Percentiles rank a stretch among this genome's conserved stretches.
phyloP scores from a whole-genome alignment of 148 eudicot genomes.

The Limonium bicolor region DNA sequence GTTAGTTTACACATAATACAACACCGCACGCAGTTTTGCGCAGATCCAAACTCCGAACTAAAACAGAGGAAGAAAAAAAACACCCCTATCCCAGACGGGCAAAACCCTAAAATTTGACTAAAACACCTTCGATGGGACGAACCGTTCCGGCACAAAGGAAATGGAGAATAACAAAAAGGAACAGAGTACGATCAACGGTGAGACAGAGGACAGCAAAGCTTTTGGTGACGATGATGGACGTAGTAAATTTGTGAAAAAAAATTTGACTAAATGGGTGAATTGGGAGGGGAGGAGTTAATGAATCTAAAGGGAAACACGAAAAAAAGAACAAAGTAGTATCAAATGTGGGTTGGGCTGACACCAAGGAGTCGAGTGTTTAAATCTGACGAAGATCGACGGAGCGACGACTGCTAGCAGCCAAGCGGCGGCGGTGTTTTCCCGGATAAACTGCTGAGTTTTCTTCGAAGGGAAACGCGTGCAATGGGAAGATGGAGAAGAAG shows the following conservation, averaged over 20 bases:
- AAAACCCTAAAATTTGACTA: not conserved
- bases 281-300: not conserved
- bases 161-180: constrained; percentile 1
- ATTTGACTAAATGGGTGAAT: not conserved
- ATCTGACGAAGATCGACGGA: constrained; percentile 1
- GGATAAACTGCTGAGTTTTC: constrained; percentile 1
- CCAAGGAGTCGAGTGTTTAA: not conserved
- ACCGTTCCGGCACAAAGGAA: constrained; percentile 1
- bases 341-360: not conserved
- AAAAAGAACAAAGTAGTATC: constrained; percentile 1
- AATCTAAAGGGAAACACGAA: not conserved
- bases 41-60: no score
- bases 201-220: not conserved
- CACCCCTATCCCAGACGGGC: no score
- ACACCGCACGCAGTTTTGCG: no score
- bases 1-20: no score
- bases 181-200: no score
- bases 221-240: not conserved
- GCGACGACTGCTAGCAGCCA: not conserved
- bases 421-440: not conserved
- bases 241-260: not conserved
- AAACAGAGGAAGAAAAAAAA: no score
- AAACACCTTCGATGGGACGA: constrained; percentile 2
- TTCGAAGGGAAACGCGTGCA: not conserved
- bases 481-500: not conserved